Conservation (phyloP, 2,329 filamentous ascomycete genomes). For the Alternaria ventricosa region DNA sequence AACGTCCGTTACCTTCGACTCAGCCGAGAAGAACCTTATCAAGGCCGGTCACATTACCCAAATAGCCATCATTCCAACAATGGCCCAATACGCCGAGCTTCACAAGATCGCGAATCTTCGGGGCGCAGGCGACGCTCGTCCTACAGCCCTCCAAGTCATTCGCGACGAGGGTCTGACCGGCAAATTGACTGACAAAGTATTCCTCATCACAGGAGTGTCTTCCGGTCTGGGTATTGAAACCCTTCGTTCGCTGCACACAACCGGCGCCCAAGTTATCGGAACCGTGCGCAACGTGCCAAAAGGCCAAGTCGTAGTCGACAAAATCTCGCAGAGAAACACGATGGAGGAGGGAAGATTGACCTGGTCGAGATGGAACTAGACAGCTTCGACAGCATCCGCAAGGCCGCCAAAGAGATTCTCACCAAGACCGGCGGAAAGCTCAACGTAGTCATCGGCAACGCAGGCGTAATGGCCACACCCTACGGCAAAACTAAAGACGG, state of each 20-base stretch:
- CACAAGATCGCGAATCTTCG: not conserved
- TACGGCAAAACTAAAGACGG: constrained; percentile 34
- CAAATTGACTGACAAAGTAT: not conserved
- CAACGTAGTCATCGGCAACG: constrained; percentile 35
- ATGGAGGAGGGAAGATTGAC: not conserved
- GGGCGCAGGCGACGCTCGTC: not conserved
- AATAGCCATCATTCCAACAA: not conserved
- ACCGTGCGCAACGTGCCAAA: not conserved
- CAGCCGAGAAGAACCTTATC: not conserved
- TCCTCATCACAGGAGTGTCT: not conserved
- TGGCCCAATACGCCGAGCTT: not conserved
- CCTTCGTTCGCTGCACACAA: not conserved
- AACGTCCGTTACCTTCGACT: not conserved
- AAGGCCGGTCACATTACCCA: not conserved
- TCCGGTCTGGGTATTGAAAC: not conserved
- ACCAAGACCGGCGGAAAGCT: constrained; percentile 7
- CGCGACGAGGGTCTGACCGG: not conserved
- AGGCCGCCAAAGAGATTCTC: constrained; percentile 7
- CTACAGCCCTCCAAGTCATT: not conserved
- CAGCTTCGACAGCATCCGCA: constrained; percentile 17
- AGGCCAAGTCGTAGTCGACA: not conserved
- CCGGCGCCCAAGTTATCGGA: not conserved
- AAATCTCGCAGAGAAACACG: not conserved
- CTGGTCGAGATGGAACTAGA: constrained; percentile 24
- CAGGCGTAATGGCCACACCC: constrained; percentile 44